Evolutionary conservation across 2,329 filamentous ascomycete genomes (phyloP).

Genomic region (Xylaria sp.): DNA sequence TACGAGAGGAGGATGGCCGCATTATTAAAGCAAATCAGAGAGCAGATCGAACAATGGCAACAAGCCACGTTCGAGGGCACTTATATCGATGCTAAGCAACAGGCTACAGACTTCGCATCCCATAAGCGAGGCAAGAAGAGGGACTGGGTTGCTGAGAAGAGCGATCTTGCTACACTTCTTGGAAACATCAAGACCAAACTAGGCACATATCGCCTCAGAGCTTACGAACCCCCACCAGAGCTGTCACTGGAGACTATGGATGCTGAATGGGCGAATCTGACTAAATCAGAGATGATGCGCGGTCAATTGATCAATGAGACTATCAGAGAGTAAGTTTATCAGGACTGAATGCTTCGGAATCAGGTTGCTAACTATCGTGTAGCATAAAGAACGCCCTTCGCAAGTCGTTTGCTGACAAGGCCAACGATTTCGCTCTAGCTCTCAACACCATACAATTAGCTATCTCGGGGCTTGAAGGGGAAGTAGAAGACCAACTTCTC

Average conservation of each 20-base stretch:
- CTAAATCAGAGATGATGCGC: slow-evolving; percentile 83
- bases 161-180: slow-evolving; percentile 86
- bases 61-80: slow-evolving; percentile 85
- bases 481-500: slow-evolving; percentile 90
- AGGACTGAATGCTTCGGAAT: background rate
- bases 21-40: slow-evolving; percentile 74
- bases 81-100: slow-evolving; percentile 88
- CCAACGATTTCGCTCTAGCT: slow-evolving; percentile 95
- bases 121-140: slow-evolving; percentile 93
- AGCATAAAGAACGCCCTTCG: slow-evolving; percentile 95
- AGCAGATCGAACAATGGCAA: slow-evolving; percentile 78
- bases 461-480: slow-evolving; percentile 95
- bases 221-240: slow-evolving; percentile 88
- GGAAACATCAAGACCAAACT: slow-evolving; percentile 99
- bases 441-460: slow-evolving; percentile 94
- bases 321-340: slow-evolving; percentile 77
- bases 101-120: slow-evolving; percentile 79
- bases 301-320: slow-evolving; percentile 97
- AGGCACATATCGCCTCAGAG: slow-evolving; percentile 87
- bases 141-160: slow-evolving; percentile 97
- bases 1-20: slow-evolving; percentile 91
- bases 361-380: slow-evolving; percentile 33
- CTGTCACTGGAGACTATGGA: slow-evolving; percentile 84
- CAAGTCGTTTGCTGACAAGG: slow-evolving; percentile 94
- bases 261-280: slow-evolving; percentile 77